Evolutionary conservation across 768 basidiomycete species (phyloP), one percentile per base, ranked within the genome.

Genomic region (Austroboletus eburneus): DNA sequence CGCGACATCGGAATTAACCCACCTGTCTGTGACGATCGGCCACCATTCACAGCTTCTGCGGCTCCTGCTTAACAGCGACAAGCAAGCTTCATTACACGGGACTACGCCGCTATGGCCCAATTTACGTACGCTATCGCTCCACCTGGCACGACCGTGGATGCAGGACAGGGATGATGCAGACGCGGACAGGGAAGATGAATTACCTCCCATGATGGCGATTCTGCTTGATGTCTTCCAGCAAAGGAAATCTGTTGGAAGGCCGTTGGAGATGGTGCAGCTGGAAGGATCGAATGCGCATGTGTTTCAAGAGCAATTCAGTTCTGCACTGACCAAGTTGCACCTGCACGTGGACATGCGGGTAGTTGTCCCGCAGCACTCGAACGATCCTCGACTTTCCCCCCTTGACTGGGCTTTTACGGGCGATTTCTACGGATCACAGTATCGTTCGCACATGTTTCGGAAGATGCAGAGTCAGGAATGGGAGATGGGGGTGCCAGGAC

Each of bases 21-120:
- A 70, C 42, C 60, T 71, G 20, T 64, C 66, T 13, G 51, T 67
- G 21, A 65, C 66, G 42, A 64, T 65, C 42, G 60, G 58, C 12
- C 55, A 56, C 25, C 65, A 66, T 48, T 57, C 60, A 39, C 63
- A 65, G 43, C 57, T 67, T 5, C 45, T 65, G 47, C 61, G 66
- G 21, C 64, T 65, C 44, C 42, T 65, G 24, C 53, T 67, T 18
- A 65, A 65, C 37, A 67, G 65, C 42, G 64, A 65, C 33, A 65
- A 67, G 38, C 64, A 65, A 45, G 63, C 64, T 12, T 61, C 62
- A 23, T 47, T 65, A 45, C 59, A 65, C 27, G 57, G 57, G n/a
- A 67, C 64, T 29, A 36, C 52, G 8, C 64, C 64, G 9, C 44
- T 65, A 3, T 65, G 64, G 64, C 55, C 63, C 25, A 64, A 62